A percentile compares a stretch with the other conserved stretches of the same genome.
These are phyloP conservation scores for Penicillium salamii DNA, from an alignment of 495 filamentous ascomycete species.

Conservation along the genomic window DNA sequence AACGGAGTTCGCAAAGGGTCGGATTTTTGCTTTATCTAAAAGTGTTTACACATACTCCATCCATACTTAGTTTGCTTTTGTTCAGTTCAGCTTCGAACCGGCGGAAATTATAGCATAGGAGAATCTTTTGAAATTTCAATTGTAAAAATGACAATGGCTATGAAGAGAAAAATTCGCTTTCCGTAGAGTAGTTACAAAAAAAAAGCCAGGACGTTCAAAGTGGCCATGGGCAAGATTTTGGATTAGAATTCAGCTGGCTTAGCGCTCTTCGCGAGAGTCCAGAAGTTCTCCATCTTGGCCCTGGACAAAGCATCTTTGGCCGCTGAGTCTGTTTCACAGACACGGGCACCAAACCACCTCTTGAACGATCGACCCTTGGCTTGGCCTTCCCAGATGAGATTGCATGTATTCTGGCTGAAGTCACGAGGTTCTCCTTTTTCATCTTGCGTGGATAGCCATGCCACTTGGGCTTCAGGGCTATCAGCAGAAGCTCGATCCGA, in stretches of 20 bases:
- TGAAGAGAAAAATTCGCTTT: conserved; percentile 5
- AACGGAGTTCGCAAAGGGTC: conserved; percentile 17
- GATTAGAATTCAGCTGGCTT: conserved; percentile 37
- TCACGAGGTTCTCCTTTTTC: conserved; percentile 79
- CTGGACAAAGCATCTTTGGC: conserved; percentile 77
- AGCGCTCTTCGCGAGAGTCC: conserved; percentile 83
- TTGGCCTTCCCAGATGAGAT: conserved; percentile 84
- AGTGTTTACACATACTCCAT: not conserved
- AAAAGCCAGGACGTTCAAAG: not conserved
- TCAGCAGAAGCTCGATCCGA: conserved; percentile 60
- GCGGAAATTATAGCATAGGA: no score
- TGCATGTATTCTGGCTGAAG: conserved; percentile 73
- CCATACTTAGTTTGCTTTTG: no score
- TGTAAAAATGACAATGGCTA: conserved; percentile 12
- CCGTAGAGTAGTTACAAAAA: conserved; percentile 1
- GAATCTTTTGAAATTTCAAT: conserved; percentile 7
- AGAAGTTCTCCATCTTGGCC: conserved; percentile 92
- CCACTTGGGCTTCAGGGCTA: conserved; percentile 57
- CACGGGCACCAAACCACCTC: conserved; percentile 74
- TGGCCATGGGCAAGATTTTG: not conserved
- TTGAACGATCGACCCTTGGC: conserved; percentile 72
- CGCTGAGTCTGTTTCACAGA: conserved; percentile 84
- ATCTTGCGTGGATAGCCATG: conserved; percentile 76
- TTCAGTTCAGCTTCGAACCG: no score
- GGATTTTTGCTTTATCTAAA: conserved; percentile 5